These are phyloP conservation scores for Sextonia rubra DNA, from an alignment of 164 flowering plant species.

Conservation along the genomic window DNA sequence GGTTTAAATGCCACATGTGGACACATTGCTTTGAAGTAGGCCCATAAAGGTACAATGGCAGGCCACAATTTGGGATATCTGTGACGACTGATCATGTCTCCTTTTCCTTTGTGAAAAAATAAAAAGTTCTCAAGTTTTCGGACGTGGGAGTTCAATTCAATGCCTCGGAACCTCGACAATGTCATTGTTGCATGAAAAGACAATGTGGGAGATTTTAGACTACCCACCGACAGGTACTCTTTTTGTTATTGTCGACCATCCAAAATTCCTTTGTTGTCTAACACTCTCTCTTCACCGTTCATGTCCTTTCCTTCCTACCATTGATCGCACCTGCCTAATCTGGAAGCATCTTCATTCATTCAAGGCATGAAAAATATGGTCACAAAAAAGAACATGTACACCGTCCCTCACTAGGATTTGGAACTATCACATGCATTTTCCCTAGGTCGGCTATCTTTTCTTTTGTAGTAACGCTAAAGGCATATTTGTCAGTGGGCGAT, in stretches of 20 bases:
- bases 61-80: no score
- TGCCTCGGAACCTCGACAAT: neutral
- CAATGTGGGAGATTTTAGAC: neutral
- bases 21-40: no score
- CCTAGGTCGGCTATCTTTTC: neutral
- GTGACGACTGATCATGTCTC: no score
- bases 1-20: no score
- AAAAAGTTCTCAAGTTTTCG: no score
- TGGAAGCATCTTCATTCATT: neutral
- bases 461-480: rapidly evolving
- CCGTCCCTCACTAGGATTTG: neutral
- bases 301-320: neutral
- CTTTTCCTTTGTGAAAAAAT: no score
- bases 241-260: neutral
- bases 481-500: no score
- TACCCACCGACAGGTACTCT: neutral
- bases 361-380: neutral
- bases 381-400: neutral
- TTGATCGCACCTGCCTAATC: neutral
- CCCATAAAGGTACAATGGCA: no score
- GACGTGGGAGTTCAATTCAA: no score
- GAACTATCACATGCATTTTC: neutral
- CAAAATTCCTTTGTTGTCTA: neutral
- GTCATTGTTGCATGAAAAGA: neutral
- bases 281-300: neutral